These are phyloP conservation scores for Gastrolobium bilobum DNA, from an alignment of 306 rosid species.

Conservation along the genomic window DNA sequence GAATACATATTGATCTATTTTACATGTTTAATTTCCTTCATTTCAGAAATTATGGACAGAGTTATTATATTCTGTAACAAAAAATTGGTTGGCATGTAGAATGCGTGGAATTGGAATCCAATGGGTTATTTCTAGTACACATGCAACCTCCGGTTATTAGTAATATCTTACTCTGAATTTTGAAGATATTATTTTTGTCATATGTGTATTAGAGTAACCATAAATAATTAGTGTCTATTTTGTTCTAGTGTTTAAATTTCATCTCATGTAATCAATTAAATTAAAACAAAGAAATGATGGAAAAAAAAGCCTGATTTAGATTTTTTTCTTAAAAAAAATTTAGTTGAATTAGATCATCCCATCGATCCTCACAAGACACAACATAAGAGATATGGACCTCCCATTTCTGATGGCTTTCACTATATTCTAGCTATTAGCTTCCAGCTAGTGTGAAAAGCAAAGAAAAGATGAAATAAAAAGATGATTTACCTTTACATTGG, in stretches of 20 bases:
- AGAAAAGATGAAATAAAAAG: constrained; percentile 14
- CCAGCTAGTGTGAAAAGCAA: constrained; percentile 37
- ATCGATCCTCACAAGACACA: neutral
- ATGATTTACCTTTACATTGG: constrained; percentile 3
- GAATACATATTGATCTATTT: constrained; percentile 18
- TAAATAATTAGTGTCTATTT: neutral
- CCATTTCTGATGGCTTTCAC: constrained; percentile 1
- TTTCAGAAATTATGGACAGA: neutral
- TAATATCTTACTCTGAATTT: neutral
- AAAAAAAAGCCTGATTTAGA: neutral
- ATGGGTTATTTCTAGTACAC: neutral
- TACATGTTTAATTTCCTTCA: neutral
- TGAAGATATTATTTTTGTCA: neutral
- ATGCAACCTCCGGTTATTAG: neutral
- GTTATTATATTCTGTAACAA: neutral
- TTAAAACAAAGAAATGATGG: neutral
- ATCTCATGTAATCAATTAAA: neutral
- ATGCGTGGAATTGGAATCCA: constrained; percentile 32
- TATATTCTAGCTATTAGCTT: neutral
- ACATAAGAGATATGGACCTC: neutral
- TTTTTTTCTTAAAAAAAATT: neutral
- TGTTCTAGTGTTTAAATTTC: neutral
- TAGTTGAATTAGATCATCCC: neutral
- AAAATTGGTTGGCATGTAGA: neutral
- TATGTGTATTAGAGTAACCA: neutral